Evolutionary conservation across 306 rosid genomes (phyloP).

Genomic region (Vigna unguiculata): DNA sequence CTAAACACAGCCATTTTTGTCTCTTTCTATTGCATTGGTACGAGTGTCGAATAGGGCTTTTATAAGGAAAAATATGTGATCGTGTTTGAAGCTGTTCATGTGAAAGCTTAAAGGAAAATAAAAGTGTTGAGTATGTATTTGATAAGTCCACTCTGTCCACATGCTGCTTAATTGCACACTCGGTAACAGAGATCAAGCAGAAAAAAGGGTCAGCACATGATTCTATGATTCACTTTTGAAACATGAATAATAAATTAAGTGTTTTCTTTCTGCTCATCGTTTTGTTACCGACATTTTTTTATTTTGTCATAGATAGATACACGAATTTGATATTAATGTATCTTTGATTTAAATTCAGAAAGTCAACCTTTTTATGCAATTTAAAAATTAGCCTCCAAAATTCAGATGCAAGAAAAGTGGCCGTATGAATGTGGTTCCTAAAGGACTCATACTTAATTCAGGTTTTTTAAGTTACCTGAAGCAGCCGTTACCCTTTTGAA

Average conservation of each 20-base stretch:
- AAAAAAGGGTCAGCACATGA: conserved; percentile 38
- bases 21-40: conserved; percentile 22
- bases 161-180: background rate
- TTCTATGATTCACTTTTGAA: conserved; percentile 30
- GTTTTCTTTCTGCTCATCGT: background rate
- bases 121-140: too few relatives aligned
- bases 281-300: background rate
- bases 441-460: too few relatives aligned
- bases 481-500: too few relatives aligned
- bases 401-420: background rate
- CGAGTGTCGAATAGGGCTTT: conserved; percentile 23
- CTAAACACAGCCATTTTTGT: conserved; percentile 43
- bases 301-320: too few relatives aligned
- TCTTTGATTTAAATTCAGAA: too few relatives aligned
- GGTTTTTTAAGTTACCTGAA: too few relatives aligned
- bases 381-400: too few relatives aligned
- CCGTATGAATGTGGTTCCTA: too few relatives aligned
- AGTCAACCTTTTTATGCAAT: too few relatives aligned
- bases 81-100: background rate
- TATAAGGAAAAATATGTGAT: conserved; percentile 44
- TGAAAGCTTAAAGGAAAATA: background rate
- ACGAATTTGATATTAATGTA: background rate
- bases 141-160: conserved; percentile 2
- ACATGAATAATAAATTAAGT: background rate
- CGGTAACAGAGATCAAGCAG: background rate